Base-by-base conservation (phyloP, 768 basidiomycete genomes). In the Boletus patriciae region DNA sequence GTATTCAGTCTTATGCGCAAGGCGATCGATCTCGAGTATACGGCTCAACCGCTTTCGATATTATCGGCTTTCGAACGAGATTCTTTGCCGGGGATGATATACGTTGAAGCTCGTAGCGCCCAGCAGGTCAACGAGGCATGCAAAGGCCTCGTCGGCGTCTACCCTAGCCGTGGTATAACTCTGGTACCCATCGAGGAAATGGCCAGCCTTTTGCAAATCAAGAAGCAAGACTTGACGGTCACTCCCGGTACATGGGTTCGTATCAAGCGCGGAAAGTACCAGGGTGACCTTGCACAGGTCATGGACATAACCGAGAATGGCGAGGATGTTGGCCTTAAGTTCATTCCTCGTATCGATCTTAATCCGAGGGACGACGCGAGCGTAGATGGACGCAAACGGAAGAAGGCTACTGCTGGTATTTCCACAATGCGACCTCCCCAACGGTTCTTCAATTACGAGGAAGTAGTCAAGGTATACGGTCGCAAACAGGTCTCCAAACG, bases 151-250 rank as follows among this genome's bases (percentile, higher is more conserved):
- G 90, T 98, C 49, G 97, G 95, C 50, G 85, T 98, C 52, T 99
- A 94, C 71, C 82, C 85, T 29, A 86, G 83, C 65, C 86, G 90
- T 49, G 90, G 91, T 16, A 84, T 93, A 59, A 80, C 81, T 19
- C 82, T 97, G 34, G 94, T 98, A 1, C 94, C 94, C 8, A 94
- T 98, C 56, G 91, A 95, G 66, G 97, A 99, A 77, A 98, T 98
- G 95, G 93, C 97, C 18, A 92, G 91, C 57, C 77, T 98, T 37
- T 80, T 98, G 62, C 91, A 92, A 69, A 97, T 97, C 66, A 98
- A 95, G 78, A 95, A 95, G 76, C 90, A 94, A 68, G 92, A 94
- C 60, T 75, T 88, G 45, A 88, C 89, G 0, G 83, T 98, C 41
- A 83, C 83, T 18, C 86, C 87, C 0, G 94, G 93, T 19, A 90